Percentiles rank a stretch among this genome's conserved stretches.
phyloP scores from a whole-genome alignment of 164 flowering plant genomes.

The Tetracentron sinense region DNA sequence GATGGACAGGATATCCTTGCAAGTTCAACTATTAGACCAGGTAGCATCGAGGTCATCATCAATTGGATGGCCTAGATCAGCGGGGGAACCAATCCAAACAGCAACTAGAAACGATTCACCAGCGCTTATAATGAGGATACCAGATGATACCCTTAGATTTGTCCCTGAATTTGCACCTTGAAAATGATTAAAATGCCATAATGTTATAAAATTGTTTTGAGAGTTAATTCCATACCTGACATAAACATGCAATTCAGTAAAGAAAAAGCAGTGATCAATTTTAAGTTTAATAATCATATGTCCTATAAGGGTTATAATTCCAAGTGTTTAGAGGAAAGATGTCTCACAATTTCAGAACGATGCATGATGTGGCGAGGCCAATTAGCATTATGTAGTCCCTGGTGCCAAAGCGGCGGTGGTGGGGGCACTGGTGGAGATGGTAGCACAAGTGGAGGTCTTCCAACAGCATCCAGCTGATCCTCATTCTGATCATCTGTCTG shows the following conservation, averaged over 20 bases:
- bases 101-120: too few species aligned
- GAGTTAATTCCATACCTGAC: background rate
- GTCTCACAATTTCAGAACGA: conserved; percentile 56
- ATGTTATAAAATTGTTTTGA: background rate
- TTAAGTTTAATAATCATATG: too few species aligned
- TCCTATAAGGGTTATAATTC: too few species aligned
- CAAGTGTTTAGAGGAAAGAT: conserved; percentile 1
- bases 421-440: conserved; percentile 44
- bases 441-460: conserved; percentile 29
- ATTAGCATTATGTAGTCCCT: conserved; percentile 38
- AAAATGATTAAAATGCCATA: background rate
- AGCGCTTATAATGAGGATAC: too few species aligned
- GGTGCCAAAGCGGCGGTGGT: conserved; percentile 59
- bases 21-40: background rate
- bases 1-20: background rate
- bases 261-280: too few species aligned
- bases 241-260: background rate
- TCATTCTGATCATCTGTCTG: conserved; percentile 45
- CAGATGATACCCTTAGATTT: too few species aligned
- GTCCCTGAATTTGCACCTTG: too few species aligned
- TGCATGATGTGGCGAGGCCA: conserved; percentile 57
- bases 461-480: conserved; percentile 30
- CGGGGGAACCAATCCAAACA: too few species aligned
- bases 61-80: background rate
- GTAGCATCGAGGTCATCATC: background rate